Percentiles rank a stretch among this genome's conserved stretches.
Evolutionary conservation across 2,329 filamentous ascomycete genomes (phyloP).

Genomic region (Fonsecaea monophora): DNA sequence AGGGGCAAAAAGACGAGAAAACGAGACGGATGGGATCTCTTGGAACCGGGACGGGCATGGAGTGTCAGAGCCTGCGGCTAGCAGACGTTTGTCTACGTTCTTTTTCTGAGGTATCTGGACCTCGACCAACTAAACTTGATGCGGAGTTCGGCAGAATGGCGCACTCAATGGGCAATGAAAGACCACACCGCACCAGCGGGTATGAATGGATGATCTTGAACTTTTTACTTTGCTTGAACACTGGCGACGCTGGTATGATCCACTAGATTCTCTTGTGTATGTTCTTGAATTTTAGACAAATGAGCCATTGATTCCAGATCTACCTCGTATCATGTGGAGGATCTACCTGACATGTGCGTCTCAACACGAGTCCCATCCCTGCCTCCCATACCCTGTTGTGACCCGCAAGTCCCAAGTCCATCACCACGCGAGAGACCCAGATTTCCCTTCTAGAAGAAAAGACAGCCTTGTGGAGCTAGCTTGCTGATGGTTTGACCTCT

Average conservation of each 20-base stretch:
- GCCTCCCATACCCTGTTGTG: neutral
- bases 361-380: too few relatives aligned
- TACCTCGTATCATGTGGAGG: too few relatives aligned
- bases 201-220: constrained; percentile 1
- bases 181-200: neutral
- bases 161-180: neutral
- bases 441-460: neutral
- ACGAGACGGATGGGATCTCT: neutral
- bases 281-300: neutral
- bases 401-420: neutral
- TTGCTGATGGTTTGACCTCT: neutral
- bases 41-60: neutral
- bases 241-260: neutral
- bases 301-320: too few relatives aligned
- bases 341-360: too few relatives aligned
- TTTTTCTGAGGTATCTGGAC: neutral
- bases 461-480: neutral
- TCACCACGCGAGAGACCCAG: neutral
- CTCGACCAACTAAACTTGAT: neutral
- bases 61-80: neutral
- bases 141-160: neutral
- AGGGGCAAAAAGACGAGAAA: neutral
- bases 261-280: neutral
- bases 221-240: neutral
- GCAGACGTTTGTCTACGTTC: neutral